Percentiles rank a stretch among this genome's conserved stretches.
Conservation (phyloP, 1,284 basidiomycete species). For the Marasmius fiardii region DNA sequence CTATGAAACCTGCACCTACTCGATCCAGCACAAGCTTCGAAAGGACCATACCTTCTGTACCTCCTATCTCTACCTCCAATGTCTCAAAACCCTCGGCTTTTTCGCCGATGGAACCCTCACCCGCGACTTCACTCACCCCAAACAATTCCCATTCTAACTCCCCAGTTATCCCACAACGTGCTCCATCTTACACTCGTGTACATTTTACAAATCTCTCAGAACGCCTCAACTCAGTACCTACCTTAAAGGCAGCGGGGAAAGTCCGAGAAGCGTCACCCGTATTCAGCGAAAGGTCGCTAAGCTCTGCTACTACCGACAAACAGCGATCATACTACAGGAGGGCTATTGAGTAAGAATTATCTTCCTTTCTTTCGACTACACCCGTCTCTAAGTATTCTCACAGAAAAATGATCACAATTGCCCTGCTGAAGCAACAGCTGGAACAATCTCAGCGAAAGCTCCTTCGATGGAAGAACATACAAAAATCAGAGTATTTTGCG, state of each 20-base stretch:
- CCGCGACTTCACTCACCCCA: too few relatives aligned
- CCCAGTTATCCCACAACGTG: too few relatives aligned
- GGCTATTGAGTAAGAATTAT: neutral
- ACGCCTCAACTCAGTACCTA: neutral
- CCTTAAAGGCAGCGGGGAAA: neutral
- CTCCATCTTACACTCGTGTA: too few relatives aligned
- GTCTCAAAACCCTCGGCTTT: too few relatives aligned
- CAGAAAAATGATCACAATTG: neutral
- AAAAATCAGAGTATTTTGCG: constrained; percentile 7
- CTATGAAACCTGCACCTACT: too few relatives aligned
- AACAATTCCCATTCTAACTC: too few relatives aligned
- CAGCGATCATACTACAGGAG: neutral
- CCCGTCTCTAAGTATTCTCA: neutral
- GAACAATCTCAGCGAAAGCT: neutral
- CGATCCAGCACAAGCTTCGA: too few relatives aligned
- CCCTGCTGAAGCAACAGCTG: neutral
- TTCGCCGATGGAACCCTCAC: too few relatives aligned
- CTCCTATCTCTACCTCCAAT: too few relatives aligned
- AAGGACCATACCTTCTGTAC: too few relatives aligned
- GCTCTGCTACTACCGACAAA: neutral
- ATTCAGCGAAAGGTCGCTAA: neutral
- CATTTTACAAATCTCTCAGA: neutral
- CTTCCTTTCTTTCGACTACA: neutral
- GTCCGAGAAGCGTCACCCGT: neutral
- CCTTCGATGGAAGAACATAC: constrained; percentile 9